Conservation (phyloP, 2,329 filamentous ascomycete species). For the Eutypella sp. region DNA sequence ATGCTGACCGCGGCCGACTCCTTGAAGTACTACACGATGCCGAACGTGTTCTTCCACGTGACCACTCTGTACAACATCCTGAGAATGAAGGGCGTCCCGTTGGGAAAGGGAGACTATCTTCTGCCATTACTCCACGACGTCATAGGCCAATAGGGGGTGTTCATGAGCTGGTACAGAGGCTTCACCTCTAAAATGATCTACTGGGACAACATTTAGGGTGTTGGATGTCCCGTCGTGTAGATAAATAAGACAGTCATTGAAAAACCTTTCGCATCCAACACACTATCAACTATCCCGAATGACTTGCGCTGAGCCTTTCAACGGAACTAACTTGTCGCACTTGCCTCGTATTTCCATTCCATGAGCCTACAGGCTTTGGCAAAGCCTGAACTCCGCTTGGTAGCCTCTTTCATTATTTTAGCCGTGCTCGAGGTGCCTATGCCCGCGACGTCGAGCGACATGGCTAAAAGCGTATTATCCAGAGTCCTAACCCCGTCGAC, state of each 20-base stretch:
- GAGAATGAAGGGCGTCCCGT: constrained; percentile 53
- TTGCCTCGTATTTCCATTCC: too few relatives aligned
- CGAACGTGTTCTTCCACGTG: constrained; percentile 62
- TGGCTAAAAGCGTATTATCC: constrained; percentile 50
- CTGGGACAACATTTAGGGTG: too few relatives aligned
- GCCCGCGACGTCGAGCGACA: constrained; percentile 48
- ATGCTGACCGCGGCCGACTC: constrained; percentile 33
- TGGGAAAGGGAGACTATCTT: constrained; percentile 51
- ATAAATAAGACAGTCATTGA: too few relatives aligned
- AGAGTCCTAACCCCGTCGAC: constrained; percentile 53
- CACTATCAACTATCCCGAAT: too few relatives aligned
- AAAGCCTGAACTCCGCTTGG: constrained; percentile 23
- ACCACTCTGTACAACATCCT: constrained; percentile 56
- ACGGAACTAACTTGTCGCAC: too few relatives aligned
- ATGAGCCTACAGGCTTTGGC: neutral
- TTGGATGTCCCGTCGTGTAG: neutral
- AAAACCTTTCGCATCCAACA: too few relatives aligned
- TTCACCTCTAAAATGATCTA: too few relatives aligned
- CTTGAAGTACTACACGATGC: constrained; percentile 42
- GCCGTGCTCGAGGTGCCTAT: constrained; percentile 53
- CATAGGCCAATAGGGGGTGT: too few relatives aligned
- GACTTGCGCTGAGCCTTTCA: too few relatives aligned
- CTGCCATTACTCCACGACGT: too few relatives aligned
- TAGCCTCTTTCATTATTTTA: constrained; percentile 51
- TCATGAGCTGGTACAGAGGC: too few relatives aligned